Conservation (phyloP, 768 basidiomycete genomes). For the Pleurotus djamor region DNA sequence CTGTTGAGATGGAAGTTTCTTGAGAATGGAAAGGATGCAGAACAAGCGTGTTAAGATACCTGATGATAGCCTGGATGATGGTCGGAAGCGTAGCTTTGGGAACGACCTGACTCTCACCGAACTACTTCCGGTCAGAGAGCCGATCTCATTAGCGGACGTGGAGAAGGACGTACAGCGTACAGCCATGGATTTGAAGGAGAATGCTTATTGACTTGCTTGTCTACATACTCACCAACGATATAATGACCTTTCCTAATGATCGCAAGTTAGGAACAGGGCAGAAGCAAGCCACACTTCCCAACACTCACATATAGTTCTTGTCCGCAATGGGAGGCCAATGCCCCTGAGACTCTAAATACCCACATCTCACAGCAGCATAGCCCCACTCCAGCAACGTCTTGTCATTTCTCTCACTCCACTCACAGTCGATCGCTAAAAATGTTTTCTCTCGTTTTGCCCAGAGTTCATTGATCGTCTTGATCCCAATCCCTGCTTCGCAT, state of each 20-base stretch:
- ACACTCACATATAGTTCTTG: slow-evolving; percentile 68
- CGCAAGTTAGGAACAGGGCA: slow-evolving; percentile 12
- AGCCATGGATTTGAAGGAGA: slow-evolving; percentile 64
- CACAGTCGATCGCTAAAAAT: slow-evolving; percentile 73
- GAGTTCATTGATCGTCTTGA: slow-evolving; percentile 54
- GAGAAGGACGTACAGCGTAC: slow-evolving; percentile 46
- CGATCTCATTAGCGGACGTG: not conserved
- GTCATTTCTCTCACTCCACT: slow-evolving; percentile 72
- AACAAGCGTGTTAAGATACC: slow-evolving; percentile 34
- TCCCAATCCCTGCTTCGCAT: slow-evolving; percentile 50
- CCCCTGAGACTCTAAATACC: slow-evolving; percentile 59
- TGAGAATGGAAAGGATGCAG: not conserved
- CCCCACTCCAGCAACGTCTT: slow-evolving; percentile 77
- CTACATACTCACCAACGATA: slow-evolving; percentile 67
- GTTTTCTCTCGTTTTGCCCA: slow-evolving; percentile 74
- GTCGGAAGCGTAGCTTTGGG: slow-evolving; percentile 67
- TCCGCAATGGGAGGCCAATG: slow-evolving; percentile 81
- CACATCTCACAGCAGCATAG: slow-evolving; percentile 76
- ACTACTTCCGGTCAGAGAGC: slow-evolving; percentile 38
- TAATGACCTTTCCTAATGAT: slow-evolving; percentile 64
- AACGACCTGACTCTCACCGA: slow-evolving; percentile 73
- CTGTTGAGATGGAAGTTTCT: slow-evolving; percentile 31
- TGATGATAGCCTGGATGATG: slow-evolving; percentile 71
- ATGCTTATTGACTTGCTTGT: slow-evolving; percentile 61
- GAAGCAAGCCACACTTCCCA: not conserved